Base-by-base conservation (phyloP, 2,329 filamentous ascomycete species). In the Ophiostoma australiae region DNA sequence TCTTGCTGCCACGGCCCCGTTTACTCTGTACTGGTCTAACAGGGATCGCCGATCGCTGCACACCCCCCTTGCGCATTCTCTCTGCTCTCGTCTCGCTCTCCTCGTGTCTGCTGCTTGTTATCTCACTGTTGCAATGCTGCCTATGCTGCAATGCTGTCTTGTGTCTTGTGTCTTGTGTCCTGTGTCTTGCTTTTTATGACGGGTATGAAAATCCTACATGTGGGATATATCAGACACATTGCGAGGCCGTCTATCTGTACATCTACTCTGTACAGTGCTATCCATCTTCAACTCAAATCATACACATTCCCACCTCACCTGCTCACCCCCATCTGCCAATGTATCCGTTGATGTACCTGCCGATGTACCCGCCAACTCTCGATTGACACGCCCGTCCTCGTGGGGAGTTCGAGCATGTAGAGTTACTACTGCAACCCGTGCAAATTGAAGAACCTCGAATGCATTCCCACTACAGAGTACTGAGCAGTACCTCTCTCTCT, bases 21-120 rank as follows among this genome's bases (percentile, higher is more conserved):
- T 20, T 20, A 7, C 39, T 41, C 11, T 7, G 37, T 11, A 31
- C 41, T 44, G 41, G 44, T 48, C 52, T 31, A 58, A 17, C 17
- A 58, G 52, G 52, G 52, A 58, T 58, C 52, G 52, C 52, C 52
- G 52, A 58, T 58, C 52, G 52, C 52, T 58, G 23, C n/a, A 58
- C 52, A 48, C 52, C n/a, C 52, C n/a, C 52, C 52, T 23, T 23
- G 52, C 52, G 11, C n/a, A 48, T n/a, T 17, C 44, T 48, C 44
- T 27, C 20, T 55, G 27, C 27, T 39, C 7, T 39, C 39, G 39
- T 41, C 39, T 41, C 52, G 52, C 52, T 58, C 52, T 23, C 23
- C 52, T 58, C 52, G 52, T 58, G 52, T 58, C n/a, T 55, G 48
- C 48, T 17, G 44, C 5, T 11, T 48, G 44, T 27, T 11, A 13